Evolutionary conservation across 805 yeast species (phyloP).

Genomic region (Kazachstania africana): DNA sequence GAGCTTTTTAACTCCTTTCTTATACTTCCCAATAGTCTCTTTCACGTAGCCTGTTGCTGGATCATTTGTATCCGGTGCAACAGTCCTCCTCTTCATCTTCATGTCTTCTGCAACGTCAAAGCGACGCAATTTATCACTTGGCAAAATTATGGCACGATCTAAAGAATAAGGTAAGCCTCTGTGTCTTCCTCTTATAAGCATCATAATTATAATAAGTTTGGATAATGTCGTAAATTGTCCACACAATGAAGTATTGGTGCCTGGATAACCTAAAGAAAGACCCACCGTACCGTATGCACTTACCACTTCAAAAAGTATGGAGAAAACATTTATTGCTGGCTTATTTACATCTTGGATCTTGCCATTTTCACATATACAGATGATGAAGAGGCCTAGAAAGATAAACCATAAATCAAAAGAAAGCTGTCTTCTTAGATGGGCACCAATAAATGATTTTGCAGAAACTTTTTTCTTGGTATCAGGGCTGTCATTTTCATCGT

Average conservation of each 20-base stretch:
- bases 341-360: conserved; percentile 35
- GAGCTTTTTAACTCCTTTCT: no score
- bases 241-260: conserved; percentile 54
- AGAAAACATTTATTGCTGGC: conserved; percentile 52
- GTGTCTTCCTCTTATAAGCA: conserved; percentile 91
- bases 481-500: background rate
- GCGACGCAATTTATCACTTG: conserved; percentile 49
- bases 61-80: conserved; percentile 6
- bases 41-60: conserved; percentile 19
- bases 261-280: conserved; percentile 72
- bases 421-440: conserved; percentile 81
- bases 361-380: conserved; percentile 77
- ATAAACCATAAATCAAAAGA: conserved; percentile 92
- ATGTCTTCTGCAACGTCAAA: conserved; percentile 46
- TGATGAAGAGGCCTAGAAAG: conserved; percentile 73
- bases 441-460: conserved; percentile 55
- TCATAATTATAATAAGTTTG: conserved; percentile 72
- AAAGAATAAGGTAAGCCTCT: conserved; percentile 90
- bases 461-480: conserved; percentile 19
- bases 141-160: conserved; percentile 86
- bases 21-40: no score
- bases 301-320: conserved; percentile 72
- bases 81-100: conserved; percentile 1
- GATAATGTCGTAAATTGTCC: conserved; percentile 62
- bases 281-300: conserved; percentile 98